Evolutionary conservation across 2,329 filamentous ascomycete genomes (phyloP).

Genomic region (Aureobasidium sp.): DNA sequence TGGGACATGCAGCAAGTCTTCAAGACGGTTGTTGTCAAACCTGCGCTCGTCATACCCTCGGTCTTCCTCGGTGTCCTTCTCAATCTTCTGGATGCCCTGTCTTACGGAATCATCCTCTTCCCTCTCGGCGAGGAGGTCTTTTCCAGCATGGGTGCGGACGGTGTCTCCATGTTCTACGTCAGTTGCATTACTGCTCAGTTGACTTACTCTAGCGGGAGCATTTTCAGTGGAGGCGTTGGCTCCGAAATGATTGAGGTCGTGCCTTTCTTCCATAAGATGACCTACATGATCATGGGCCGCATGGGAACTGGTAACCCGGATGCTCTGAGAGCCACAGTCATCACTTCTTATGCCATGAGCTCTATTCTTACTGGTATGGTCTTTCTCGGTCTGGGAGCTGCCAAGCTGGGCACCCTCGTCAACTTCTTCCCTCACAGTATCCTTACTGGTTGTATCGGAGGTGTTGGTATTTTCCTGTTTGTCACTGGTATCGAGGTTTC

Average conservation of each 20-base stretch:
- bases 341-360: conserved; percentile 82
- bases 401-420: conserved; percentile 83
- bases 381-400: conserved; percentile 84
- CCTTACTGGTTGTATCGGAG: conserved; percentile 92
- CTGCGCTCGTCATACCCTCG: conserved; percentile 68
- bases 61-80: conserved; percentile 83
- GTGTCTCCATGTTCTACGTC: conserved; percentile 97
- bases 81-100: conserved; percentile 89
- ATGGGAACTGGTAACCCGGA: conserved; percentile 76
- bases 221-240: conserved; percentile 84
- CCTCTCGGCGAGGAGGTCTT: conserved; percentile 84
- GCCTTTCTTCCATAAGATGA: conserved; percentile 98
- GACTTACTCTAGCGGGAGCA: conserved; percentile 80
- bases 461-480: conserved; percentile 90
- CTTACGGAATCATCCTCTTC: conserved; percentile 82
- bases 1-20: conserved; percentile 66
- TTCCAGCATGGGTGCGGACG: conserved; percentile 76
- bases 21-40: conserved; percentile 57
- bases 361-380: conserved; percentile 85
- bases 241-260: conserved; percentile 99
- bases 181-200: conserved; percentile 93
- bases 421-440: conserved; percentile 97
- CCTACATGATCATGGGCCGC: conserved; percentile 70
- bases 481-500: conserved; percentile 91
- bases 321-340: conserved; percentile 87